phyloP scores from a whole-genome alignment of 805 yeast genomes.

The Ogataea pilisensis region DNA sequence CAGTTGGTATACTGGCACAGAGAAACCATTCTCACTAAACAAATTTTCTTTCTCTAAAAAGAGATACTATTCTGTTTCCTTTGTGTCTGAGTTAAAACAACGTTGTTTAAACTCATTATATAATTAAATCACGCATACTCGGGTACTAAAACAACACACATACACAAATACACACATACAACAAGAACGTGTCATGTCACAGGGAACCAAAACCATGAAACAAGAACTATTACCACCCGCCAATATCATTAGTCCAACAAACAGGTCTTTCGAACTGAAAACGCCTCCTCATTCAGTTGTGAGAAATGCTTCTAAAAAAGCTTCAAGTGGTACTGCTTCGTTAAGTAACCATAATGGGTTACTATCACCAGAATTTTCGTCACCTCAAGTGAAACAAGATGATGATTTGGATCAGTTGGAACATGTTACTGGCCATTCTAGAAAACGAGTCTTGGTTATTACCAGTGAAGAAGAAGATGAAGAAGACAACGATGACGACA shows the following conservation, averaged over 20 bases:
- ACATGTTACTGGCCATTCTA: no score
- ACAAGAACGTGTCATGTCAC: no score
- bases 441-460: no score
- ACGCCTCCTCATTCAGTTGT: constrained; percentile 30
- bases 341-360: constrained; percentile 20
- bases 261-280: constrained; percentile 23
- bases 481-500: constrained; percentile 15
- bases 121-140: no score
- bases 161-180: background rate
- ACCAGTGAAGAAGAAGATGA: constrained; percentile 4
- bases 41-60: no score
- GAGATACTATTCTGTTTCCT: no score
- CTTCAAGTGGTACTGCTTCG: constrained; percentile 4
- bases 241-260: constrained; percentile 24
- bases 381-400: constrained; percentile 36
- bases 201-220: constrained; percentile 22
- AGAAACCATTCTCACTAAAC: no score
- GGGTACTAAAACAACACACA: no score
- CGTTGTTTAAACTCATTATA: no score
- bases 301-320: constrained; percentile 11
- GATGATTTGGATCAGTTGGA: constrained; percentile 4
- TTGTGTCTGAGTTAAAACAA: no score
- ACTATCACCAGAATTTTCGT: constrained; percentile 41
- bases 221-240: constrained; percentile 22
- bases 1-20: no score